phyloP scores from a whole-genome alignment of 1,139 yeast species.

The Candida glucosophila region DNA sequence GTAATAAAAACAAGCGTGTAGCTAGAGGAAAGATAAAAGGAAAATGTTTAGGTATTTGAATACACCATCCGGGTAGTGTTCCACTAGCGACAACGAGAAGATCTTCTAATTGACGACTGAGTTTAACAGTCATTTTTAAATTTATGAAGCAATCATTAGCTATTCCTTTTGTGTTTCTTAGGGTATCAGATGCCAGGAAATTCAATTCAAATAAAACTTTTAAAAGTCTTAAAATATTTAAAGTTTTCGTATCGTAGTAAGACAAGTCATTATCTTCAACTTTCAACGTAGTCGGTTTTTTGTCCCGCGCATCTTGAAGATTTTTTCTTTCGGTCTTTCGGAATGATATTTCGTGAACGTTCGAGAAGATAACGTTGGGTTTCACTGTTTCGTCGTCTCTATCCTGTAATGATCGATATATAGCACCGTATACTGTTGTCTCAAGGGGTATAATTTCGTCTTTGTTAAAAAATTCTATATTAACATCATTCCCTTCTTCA shows the following conservation, averaged over 20 bases:
- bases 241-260: conserved; percentile 38
- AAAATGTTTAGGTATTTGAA: conserved; percentile 59
- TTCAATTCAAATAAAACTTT: conserved; percentile 46
- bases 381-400: conserved; percentile 35
- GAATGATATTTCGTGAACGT: conserved; percentile 46
- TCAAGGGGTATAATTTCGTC: conserved; percentile 58
- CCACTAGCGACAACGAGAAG: conserved; percentile 86
- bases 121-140: conserved; percentile 78
- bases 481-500: conserved; percentile 3
- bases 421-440: conserved; percentile 75
- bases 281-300: conserved; percentile 14
- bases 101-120: conserved; percentile 83
- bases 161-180: conserved; percentile 5
- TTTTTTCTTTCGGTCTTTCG: conserved; percentile 23
- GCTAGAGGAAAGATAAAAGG: conserved; percentile 85
- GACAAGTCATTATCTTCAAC: conserved; percentile 19
- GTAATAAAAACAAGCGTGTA: conserved; percentile 68
- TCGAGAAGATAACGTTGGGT: conserved; percentile 47
- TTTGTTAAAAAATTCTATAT: conserved; percentile 54
- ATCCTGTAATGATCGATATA: conserved; percentile 45
- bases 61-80: conserved; percentile 79
- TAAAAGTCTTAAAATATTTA: conserved; percentile 47
- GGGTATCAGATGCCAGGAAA: conserved; percentile 18
- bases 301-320: conserved; percentile 8
- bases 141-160: conserved; percentile 46